These are phyloP conservation scores for Fusarium virguliforme DNA, from an alignment of 2,329 filamentous ascomycete species.

Conservation along the genomic window DNA sequence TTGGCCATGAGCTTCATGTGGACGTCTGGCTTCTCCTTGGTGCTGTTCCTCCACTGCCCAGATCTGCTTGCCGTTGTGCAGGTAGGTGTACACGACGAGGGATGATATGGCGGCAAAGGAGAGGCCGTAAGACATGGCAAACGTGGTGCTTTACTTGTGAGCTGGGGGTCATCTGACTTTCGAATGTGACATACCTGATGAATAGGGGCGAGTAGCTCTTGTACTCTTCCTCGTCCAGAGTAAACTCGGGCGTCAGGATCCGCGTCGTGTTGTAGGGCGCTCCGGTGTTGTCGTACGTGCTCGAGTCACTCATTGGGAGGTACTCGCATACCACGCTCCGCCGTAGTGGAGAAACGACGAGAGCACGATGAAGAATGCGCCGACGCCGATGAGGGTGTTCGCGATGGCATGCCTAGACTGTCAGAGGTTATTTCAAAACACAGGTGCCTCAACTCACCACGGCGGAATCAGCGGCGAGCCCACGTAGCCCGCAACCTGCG, in stretches of 20 bases:
- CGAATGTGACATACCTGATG: conserved; percentile 62
- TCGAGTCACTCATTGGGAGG: conserved; percentile 79
- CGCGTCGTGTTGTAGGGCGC: conserved; percentile 74
- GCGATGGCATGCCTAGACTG: conserved; percentile 75
- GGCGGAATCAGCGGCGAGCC: conserved; percentile 79
- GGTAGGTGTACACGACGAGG: conserved; percentile 76
- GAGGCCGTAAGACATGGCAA: conserved; percentile 78
- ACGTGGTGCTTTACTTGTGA: conserved; percentile 72
- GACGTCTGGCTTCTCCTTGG: conserved; percentile 73
- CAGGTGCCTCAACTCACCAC: conserved; percentile 63
- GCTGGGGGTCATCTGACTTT: not conserved
- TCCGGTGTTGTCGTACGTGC: conserved; percentile 81
- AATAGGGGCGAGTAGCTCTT: conserved; percentile 78
- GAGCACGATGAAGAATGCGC: conserved; percentile 75
- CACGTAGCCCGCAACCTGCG: conserved; percentile 78
- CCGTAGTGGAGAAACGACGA: conserved; percentile 75
- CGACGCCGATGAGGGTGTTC: conserved; percentile 79
- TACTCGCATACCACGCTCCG: conserved; percentile 76
- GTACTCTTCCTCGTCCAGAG: conserved; percentile 76
- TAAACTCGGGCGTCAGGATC: conserved; percentile 74
- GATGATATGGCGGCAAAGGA: conserved; percentile 81
- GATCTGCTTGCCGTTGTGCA: conserved; percentile 78
- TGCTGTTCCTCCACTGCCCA: conserved; percentile 75
- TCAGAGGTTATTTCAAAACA: not conserved
- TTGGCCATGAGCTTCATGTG: conserved; percentile 77